phyloP scores from a whole-genome alignment of 352 stramenopile species.

The Phytophthora niederhauseri region DNA sequence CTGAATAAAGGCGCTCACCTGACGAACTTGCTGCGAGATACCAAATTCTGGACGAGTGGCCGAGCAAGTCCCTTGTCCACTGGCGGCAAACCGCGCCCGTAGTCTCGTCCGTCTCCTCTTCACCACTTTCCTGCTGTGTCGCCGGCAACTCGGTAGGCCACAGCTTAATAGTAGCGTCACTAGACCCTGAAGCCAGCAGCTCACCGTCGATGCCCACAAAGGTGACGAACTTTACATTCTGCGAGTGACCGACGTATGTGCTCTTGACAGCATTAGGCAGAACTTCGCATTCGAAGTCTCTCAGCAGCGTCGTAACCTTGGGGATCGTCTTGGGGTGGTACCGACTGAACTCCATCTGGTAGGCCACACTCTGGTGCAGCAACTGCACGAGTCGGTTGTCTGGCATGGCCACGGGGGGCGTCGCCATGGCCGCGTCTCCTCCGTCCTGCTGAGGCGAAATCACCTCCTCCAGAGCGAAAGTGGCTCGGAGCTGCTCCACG shows the following conservation, averaged over 20 bases:
- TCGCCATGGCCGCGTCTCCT: constrained; percentile 26
- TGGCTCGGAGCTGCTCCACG: constrained; percentile 82
- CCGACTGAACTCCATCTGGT: constrained; percentile 92
- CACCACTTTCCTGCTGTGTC: constrained; percentile 27
- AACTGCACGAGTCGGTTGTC: constrained; percentile 82
- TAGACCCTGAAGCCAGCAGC: constrained; percentile 84
- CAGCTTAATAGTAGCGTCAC: constrained; percentile 87
- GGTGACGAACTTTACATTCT: constrained; percentile 91
- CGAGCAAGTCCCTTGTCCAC: constrained; percentile 67
- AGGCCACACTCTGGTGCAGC: constrained; percentile 86
- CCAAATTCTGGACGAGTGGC: constrained; percentile 87
- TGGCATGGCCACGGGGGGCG: constrained; percentile 50
- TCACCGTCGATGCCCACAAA: constrained; percentile 88
- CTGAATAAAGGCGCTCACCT: constrained; percentile 75
- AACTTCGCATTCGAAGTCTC: constrained; percentile 89
- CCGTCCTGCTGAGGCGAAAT: constrained; percentile 52
- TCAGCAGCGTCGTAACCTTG: constrained; percentile 82
- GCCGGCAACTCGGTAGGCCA: constrained; percentile 74
- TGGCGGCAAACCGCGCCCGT: constrained; percentile 58
- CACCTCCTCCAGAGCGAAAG: constrained; percentile 81
- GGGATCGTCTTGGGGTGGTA: constrained; percentile 88
- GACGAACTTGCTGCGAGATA: constrained; percentile 72
- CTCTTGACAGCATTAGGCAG: constrained; percentile 87
- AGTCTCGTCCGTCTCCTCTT: constrained; percentile 27
- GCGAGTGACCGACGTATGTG: constrained; percentile 83